Conservation (phyloP, 345 rosid genomes). For the Corchorus capsularis region DNA sequence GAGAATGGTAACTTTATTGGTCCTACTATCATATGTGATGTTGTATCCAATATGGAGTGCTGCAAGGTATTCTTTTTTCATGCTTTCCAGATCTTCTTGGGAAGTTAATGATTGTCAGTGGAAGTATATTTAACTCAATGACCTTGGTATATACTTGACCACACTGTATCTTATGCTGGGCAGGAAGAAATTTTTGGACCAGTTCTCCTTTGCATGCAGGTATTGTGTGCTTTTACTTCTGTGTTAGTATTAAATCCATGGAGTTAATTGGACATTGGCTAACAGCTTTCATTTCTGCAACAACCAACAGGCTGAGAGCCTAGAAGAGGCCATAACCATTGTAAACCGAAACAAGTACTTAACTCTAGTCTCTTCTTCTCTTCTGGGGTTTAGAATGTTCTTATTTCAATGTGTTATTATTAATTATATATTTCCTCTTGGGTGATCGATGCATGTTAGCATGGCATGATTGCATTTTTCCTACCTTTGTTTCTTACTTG, state of each 20-base stretch:
- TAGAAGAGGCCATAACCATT: slow-evolving; percentile 44
- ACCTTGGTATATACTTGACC: slow-evolving; percentile 33
- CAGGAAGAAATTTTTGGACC: slow-evolving; percentile 58
- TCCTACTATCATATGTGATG: slow-evolving; percentile 43
- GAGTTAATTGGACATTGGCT: slow-evolving; percentile 16
- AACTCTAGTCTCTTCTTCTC: slow-evolving; percentile 17
- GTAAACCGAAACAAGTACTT: slow-evolving; percentile 41
- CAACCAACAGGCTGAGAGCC: slow-evolving; percentile 38
- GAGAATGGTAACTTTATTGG: slow-evolving; percentile 51
- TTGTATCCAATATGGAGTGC: slow-evolving; percentile 44
- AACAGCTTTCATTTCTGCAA: slow-evolving; percentile 16
- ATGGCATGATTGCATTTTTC: neutral
- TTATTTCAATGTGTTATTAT: neutral
- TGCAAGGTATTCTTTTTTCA: slow-evolving; percentile 33
- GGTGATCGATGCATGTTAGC: slow-evolving; percentile 15
- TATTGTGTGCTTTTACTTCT: slow-evolving; percentile 20
- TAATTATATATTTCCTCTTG: neutral
- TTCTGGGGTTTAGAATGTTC: slow-evolving; percentile 10
- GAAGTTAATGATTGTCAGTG: slow-evolving; percentile 31
- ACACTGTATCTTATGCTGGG: slow-evolving; percentile 36
- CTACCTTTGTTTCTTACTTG: neutral
- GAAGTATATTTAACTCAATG: slow-evolving; percentile 34
- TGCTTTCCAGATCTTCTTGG: slow-evolving; percentile 3
- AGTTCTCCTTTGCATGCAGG: slow-evolving; percentile 49
- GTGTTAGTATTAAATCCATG: neutral